A percentile compares a stretch with the other conserved stretches of the same genome.
phyloP scores from a whole-genome alignment of 805 yeast genomes.

The Hanseniaspora clermontiae region DNA sequence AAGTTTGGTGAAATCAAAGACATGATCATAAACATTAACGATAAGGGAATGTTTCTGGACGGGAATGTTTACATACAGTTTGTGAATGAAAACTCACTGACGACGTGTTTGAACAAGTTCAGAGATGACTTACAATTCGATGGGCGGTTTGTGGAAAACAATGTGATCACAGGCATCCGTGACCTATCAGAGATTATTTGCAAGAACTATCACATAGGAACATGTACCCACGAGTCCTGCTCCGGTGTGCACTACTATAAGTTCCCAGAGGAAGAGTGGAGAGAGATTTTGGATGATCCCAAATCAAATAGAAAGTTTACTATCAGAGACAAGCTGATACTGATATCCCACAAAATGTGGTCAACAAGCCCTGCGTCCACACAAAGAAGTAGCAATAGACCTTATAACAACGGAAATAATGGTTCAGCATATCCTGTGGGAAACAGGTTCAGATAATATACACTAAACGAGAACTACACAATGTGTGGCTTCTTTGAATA shows the following conservation, averaged over 20 bases:
- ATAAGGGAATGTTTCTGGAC: slow-evolving; percentile 64
- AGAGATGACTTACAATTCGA: slow-evolving; percentile 31
- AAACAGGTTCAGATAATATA: background rate
- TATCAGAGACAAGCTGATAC: slow-evolving; percentile 8
- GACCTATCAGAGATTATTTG: slow-evolving; percentile 10
- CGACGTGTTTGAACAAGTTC: slow-evolving; percentile 44
- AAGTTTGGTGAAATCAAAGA: slow-evolving; percentile 41
- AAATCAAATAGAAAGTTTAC: background rate
- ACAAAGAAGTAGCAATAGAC: background rate
- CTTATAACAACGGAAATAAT: background rate
- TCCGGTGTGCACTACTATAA: slow-evolving; percentile 8
- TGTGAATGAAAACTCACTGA: slow-evolving; percentile 43
- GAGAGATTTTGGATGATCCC: background rate
- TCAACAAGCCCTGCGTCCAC: background rate
- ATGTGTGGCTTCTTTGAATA: too few relatives aligned
- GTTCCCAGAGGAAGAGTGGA: slow-evolving; percentile 1
- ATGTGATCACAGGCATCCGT: slow-evolving; percentile 3
- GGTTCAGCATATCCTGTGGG: background rate
- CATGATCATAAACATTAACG: slow-evolving; percentile 60
- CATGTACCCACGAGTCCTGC: slow-evolving; percentile 4
- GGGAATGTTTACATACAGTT: slow-evolving; percentile 77
- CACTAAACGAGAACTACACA: background rate
- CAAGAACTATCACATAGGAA: slow-evolving; percentile 2
- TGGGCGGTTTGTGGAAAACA: slow-evolving; percentile 6
- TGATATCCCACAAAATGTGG: slow-evolving; percentile 8